Conservation (phyloP, 2,329 filamentous ascomycete genomes). For the Diplodia seriata region DNA sequence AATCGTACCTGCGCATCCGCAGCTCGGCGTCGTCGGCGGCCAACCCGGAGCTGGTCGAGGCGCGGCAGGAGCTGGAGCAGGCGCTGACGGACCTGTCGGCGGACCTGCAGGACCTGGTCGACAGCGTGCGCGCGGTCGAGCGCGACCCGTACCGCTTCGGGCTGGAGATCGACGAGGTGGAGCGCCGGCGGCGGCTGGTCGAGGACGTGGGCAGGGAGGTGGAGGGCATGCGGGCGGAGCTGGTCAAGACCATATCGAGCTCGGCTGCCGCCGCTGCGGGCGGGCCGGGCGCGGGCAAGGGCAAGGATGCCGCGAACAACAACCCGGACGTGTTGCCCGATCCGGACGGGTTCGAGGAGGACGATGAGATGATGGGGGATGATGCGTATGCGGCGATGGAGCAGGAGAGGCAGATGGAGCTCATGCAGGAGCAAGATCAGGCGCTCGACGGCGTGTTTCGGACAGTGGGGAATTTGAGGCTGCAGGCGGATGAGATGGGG, state of each 20-base stretch:
- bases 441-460: slow-evolving; percentile 90
- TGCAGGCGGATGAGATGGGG: slow-evolving; percentile 95
- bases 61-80: slow-evolving; percentile 76
- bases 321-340: slow-evolving; percentile 46
- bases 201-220: slow-evolving; percentile 89
- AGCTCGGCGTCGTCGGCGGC: slow-evolving; percentile 74
- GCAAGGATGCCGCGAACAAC: slow-evolving; percentile 42
- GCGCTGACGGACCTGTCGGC: slow-evolving; percentile 76
- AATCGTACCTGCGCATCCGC: slow-evolving; percentile 94
- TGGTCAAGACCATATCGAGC: slow-evolving; percentile 61
- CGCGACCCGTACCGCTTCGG: slow-evolving; percentile 86
- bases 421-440: slow-evolving; percentile 95
- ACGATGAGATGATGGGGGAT: slow-evolving; percentile 35
- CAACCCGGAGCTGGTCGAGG: slow-evolving; percentile 73
- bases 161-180: slow-evolving; percentile 81
- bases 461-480: slow-evolving; percentile 87
- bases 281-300: slow-evolving; percentile 41
- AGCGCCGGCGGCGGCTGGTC: slow-evolving; percentile 79
- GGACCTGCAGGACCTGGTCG: slow-evolving; percentile 87
- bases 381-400: slow-evolving; percentile 56
- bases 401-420: slow-evolving; percentile 85
- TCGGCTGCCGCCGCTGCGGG: slow-evolving; percentile 38
- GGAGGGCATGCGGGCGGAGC: slow-evolving; percentile 85
- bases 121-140: slow-evolving; percentile 86
- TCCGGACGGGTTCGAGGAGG: slow-evolving; percentile 48